Conservation (phyloP, 1,284 basidiomycete genomes). For the Bjerkandera adusta region DNA sequence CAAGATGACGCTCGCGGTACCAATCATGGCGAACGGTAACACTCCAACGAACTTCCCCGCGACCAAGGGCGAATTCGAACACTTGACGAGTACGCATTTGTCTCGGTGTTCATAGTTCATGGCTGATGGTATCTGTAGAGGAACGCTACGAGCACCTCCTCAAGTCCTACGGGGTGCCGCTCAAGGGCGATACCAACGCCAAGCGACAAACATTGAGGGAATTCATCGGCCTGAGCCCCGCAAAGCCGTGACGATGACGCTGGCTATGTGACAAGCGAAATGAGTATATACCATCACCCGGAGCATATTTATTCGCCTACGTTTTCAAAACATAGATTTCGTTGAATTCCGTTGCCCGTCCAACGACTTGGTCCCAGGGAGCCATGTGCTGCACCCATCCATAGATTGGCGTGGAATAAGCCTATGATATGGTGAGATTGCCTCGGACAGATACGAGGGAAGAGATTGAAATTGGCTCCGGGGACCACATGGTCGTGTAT, state of each 20-base stretch:
- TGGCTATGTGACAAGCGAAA: too few relatives aligned
- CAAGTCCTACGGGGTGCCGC: slow-evolving; percentile 33
- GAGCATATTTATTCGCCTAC: too few relatives aligned
- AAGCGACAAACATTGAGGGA: slow-evolving; percentile 36
- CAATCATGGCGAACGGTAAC: slow-evolving; percentile 33
- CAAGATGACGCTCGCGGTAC: slow-evolving; percentile 31
- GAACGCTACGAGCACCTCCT: slow-evolving; percentile 38
- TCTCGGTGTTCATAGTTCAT: not conserved
- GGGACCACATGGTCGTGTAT: too few relatives aligned
- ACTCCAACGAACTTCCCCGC: slow-evolving; percentile 34
- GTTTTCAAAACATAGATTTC: too few relatives aligned
- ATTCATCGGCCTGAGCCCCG: slow-evolving; percentile 35
- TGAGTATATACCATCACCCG: too few relatives aligned
- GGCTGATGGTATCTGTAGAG: slow-evolving; percentile 25
- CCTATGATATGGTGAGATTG: too few relatives aligned
- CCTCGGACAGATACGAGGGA: too few relatives aligned
- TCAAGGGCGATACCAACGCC: slow-evolving; percentile 35
- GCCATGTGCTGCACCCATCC: too few relatives aligned
- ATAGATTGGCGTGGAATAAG: too few relatives aligned
- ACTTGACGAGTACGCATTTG: slow-evolving; percentile 35
- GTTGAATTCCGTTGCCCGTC: too few relatives aligned
- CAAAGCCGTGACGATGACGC: slow-evolving; percentile 4
- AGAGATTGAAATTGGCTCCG: too few relatives aligned
- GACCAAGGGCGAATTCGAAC: slow-evolving; percentile 41
- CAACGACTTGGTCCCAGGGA: not conserved